Base-by-base conservation (phyloP, 1,284 basidiomycete genomes). In the Ganoderma meredithae region DNA sequence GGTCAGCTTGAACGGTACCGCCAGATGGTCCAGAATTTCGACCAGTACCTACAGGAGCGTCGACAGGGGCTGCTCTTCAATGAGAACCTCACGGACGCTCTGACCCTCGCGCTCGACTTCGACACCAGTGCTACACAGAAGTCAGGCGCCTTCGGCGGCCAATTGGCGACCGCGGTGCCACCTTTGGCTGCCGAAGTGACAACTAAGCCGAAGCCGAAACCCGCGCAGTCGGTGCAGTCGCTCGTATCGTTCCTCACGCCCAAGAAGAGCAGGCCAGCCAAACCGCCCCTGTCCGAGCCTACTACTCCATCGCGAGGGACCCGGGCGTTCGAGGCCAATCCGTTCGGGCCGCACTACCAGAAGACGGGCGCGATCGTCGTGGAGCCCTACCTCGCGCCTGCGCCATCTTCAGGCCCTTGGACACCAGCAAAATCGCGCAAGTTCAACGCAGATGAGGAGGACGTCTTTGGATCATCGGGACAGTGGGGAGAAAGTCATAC, bases 61-160 rank as follows among this genome's bases (percentile, higher is more conserved):
- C 85, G 97, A 44, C 92, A 94, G 76, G 96, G 97, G 2, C 83
- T 99, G 22, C 82, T 98, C 31, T 98, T 97, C 79, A 93, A 93
- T 1, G 97, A 98, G 80, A 97, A 97, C 76, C 81, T 98, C 40
- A 94, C 91, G 22, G 97, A 98, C 75, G 97, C 96, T 1, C 83
- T 99, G 72, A 92, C 84, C 59, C 83, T 94, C 56, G 86, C 86
- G 44, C 81, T 95, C 64, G 92, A 94, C 69, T 79, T 91, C 36
- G 81, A 82, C 6, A 73, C 65, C 5, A 22, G 22, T 22, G 22
- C 22, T 22, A 40, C 67, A 25, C 70, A 72, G 9, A 72, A 70
- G 60, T 69, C 73, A 15, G 64, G 71, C 13, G 62, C 60, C 17
- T 63, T 69, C 33, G 63, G 53, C 27, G 55, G 64, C 27, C 64